Base-by-base conservation (phyloP, 768 basidiomycete genomes). In the Suillus lakei region DNA sequence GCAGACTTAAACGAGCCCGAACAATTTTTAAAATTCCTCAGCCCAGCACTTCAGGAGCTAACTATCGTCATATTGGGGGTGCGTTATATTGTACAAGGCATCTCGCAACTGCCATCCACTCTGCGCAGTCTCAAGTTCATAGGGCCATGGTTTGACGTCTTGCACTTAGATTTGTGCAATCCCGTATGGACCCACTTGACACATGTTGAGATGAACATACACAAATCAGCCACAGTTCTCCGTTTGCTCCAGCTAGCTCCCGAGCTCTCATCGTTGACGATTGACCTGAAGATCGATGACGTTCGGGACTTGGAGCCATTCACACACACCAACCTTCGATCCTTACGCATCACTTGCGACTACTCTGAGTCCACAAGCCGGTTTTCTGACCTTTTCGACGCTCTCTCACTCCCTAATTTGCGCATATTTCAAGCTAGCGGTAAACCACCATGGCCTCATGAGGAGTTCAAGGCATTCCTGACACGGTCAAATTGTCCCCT, bases 401-500 rank as follows among this genome's bases (percentile, higher is more conserved):
- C 6, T 13, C 26, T 50, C 23, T 26, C 26, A 13, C 48, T 50
- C 48, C 48, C 48, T 15, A 50, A 50, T 28, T 16, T 28, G 16
- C 48, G 13, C 2, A 12, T 28, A 13, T 5, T 50, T 16, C 5
- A 26, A 13, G 26, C 5, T 50, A n/a, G n/a, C 48, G 12, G n/a
- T 6, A 23, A 32, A 5, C n/a, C n/a, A n/a, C n/a, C n/a, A n/a
- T 72, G 72, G 71, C 64, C 43, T 23, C 64, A 67, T 23, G 39
- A 66, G 4, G 63, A 61, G 26, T 59, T 74, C 53, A 72, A 51
- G 56, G 23, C 64, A n/a, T 43, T 72, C 23, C n/a, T 72, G 26
- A n/a, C n/a, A 43, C 70, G 72, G 1, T 72, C 71, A 13, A 8
- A 3, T 21, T 73, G 72, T 38, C 72, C 70, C 16, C 64, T 72